Conservation (phyloP, 345 rosid species). For the Eutrema japonicum region DNA sequence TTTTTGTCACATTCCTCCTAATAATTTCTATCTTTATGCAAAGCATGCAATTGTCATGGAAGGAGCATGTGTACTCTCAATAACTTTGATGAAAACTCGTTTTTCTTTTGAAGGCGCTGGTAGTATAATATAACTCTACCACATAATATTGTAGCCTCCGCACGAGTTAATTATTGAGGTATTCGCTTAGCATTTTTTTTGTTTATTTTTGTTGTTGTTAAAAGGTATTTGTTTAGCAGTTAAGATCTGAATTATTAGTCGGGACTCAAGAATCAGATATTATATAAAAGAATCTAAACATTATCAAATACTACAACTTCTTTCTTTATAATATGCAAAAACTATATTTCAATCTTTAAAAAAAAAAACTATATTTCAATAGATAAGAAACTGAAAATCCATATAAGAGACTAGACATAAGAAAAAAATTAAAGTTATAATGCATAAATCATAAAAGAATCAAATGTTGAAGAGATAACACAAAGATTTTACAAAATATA, state of each 20-base stretch:
- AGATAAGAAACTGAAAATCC: not conserved
- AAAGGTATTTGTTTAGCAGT: not conserved
- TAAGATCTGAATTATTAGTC: not conserved
- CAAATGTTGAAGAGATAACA: not conserved
- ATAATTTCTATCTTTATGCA: slow-evolving; percentile 34
- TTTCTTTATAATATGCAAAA: not conserved
- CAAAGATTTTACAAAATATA: not conserved
- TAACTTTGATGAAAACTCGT: slow-evolving; percentile 4
- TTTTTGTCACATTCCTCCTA: slow-evolving; percentile 15
- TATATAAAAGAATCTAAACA: not conserved
- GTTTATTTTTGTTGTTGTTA: too few relatives aligned
- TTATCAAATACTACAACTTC: not conserved
- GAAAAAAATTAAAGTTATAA: not conserved
- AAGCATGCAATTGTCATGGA: slow-evolving; percentile 23
- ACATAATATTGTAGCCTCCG: not conserved
- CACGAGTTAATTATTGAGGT: not conserved
- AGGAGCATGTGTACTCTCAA: slow-evolving; percentile 8
- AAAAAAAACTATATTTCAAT: not conserved
- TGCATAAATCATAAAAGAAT: not conserved
- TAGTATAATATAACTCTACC: not conserved
- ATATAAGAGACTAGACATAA: not conserved
- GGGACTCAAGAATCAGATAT: not conserved
- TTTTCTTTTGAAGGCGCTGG: not conserved
- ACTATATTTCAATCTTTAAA: not conserved
- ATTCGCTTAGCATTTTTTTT: too few relatives aligned